Evolutionary conservation across 176 grass and related monocot species (phyloP), one percentile per base, ranked within the genome.

Genomic region (Bolboschoenus planiculmis): DNA sequence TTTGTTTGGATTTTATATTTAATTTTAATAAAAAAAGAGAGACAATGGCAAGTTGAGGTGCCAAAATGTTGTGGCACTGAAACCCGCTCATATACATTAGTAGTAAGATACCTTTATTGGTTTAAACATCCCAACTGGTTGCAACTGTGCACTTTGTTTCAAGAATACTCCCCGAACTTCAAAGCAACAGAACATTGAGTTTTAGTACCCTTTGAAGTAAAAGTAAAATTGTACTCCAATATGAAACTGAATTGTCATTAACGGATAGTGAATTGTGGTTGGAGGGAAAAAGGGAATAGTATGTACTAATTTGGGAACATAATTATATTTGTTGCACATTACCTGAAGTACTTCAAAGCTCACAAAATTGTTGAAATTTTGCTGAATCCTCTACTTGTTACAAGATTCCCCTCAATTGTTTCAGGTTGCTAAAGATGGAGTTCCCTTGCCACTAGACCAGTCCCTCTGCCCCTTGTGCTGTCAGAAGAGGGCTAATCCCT

Each of bases 401-500:
- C 79, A 27, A 15, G 18, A 10, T 29, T 58, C 37, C 37, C 75
- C 0, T 56, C 27, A 40, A 82, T 75, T 87, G 87, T 40, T 18
- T 48, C 79, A 99, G 96, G 96, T 93, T 85, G 87, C 91, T 23
- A 91, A 90, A 91, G 87, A 91, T 71, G 96, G 92, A 63, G 86
- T 95, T 83, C 82, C 92, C 36, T 91, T 99, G 83, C 92, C 91
- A 40, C 50, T 63, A 35, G 91, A 93, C 87, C 80, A 51, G 61
- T 90, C 89, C 1, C 34, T 95, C 15, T 99, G 96, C 62, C 91
- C 92, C 18, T 79, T 99, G 13, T 99, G 96, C 86, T 91, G 90
- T 54, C 92, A 99, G 80, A 95, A 95, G 65, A 93, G 91, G n/a
- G 42, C 51, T 71, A 95, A 99, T 72, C 92, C 96, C 13, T 99